Percentiles rank a stretch among this genome's conserved stretches.
Evolutionary conservation across 1,139 yeast species (phyloP).

Genomic region (Kurtzmaniella natalensis): DNA sequence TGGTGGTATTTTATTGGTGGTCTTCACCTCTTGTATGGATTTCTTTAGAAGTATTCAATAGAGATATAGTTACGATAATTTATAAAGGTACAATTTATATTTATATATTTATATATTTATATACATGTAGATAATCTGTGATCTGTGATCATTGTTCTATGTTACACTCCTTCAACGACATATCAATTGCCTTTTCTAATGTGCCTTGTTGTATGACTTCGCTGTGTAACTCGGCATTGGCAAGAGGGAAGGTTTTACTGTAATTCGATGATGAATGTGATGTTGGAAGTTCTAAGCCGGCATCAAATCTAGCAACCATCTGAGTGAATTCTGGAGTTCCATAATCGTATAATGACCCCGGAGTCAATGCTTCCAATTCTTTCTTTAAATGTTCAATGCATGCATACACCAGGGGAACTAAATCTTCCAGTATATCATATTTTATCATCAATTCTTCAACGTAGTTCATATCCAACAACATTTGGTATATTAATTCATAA

Average conservation of each 20-base stretch:
- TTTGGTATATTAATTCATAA: slow-evolving; percentile 25
- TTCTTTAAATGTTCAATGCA: slow-evolving; percentile 20
- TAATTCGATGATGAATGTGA: slow-evolving; percentile 5
- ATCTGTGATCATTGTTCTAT: too few species aligned
- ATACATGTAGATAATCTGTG: too few species aligned
- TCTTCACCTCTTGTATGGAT: slow-evolving; percentile 91
- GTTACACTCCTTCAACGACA: too few species aligned
- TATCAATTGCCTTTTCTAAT: too few species aligned
- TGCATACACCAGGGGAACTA: slow-evolving; percentile 13
- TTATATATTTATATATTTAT: too few species aligned
- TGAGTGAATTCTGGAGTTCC: slow-evolving; percentile 27
- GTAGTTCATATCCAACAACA: slow-evolving; percentile 28
- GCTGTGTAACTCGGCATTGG: background rate
- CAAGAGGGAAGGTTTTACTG: slow-evolving; percentile 2
- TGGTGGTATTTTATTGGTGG: slow-evolving; percentile 96
- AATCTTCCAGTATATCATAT: background rate
- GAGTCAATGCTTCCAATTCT: slow-evolving; percentile 11
- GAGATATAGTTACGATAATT: too few species aligned
- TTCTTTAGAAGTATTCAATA: slow-evolving; percentile 71
- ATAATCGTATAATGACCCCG: slow-evolving; percentile 23
- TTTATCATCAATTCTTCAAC: slow-evolving; percentile 16
- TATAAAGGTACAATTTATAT: too few species aligned
- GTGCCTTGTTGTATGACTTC: background rate
- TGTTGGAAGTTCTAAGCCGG: slow-evolving; percentile 6
- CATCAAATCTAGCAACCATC: slow-evolving; percentile 17